phyloP scores from a whole-genome alignment of 176 grass and related monocot species.

The Carex scoparia region DNA sequence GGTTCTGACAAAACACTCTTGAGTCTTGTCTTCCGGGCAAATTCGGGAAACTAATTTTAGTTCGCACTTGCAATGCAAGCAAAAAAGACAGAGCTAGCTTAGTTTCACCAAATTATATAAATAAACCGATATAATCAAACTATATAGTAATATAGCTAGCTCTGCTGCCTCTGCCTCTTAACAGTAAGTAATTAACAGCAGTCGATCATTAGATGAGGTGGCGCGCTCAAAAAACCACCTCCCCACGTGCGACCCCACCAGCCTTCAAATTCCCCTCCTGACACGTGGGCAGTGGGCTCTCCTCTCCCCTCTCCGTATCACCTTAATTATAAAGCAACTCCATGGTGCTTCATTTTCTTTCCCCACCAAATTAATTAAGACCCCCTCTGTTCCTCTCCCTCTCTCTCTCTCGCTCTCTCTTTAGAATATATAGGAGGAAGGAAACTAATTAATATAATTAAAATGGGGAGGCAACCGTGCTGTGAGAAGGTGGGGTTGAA shows the following conservation, averaged over 20 bases:
- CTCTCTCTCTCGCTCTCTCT: neutral
- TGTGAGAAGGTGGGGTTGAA: constrained; percentile 84
- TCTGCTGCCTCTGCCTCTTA: too few species aligned
- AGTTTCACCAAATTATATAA: neutral
- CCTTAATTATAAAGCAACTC: constrained; percentile 62
- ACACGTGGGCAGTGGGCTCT: neutral
- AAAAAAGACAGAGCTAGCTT: constrained; percentile 29
- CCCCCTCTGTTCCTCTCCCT: neutral
- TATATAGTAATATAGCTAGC: too few species aligned
- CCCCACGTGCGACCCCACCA: neutral
- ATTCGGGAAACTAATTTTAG: constrained; percentile 9
- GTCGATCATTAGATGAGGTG: constrained; percentile 6
- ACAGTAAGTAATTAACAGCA: too few species aligned
- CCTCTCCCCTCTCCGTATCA: neutral
- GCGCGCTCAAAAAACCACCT: constrained; percentile 1
- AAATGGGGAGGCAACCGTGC: constrained; percentile 79
- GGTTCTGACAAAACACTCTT: neutral
- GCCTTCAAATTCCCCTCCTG: neutral
- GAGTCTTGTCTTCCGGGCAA: neutral
- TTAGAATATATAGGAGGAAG: neutral
- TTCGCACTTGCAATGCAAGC: constrained; percentile 49
- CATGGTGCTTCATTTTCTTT: constrained; percentile 29
- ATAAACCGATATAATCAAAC: neutral
- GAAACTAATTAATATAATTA: neutral
- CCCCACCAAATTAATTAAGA: neutral